Conservation (phyloP, 129 eudicot genomes). For the Pittosporum tobira region DNA sequence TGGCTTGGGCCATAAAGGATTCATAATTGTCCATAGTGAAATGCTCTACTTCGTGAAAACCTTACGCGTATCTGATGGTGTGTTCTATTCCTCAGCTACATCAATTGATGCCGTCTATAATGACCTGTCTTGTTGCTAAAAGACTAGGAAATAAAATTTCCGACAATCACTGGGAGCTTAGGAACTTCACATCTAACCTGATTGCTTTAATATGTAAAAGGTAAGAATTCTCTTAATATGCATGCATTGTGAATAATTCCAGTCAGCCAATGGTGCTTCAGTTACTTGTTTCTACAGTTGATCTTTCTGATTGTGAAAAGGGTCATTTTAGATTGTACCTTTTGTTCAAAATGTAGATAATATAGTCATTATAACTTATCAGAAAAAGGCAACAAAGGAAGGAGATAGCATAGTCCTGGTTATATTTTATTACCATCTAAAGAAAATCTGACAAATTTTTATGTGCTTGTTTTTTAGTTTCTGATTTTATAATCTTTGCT, state of each 20-base stretch:
- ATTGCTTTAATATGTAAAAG: conserved; percentile 79
- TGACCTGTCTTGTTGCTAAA: conserved; percentile 93
- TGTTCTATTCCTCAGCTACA: conserved; percentile 50
- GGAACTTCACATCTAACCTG: conserved; percentile 72
- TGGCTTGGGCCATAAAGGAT: neutral
- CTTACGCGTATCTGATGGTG: conserved; percentile 11
- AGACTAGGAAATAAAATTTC: conserved; percentile 57
- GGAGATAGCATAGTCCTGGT: neutral
- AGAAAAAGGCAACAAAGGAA: no score
- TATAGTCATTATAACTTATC: neutral
- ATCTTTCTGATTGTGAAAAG: neutral
- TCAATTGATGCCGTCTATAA: conserved; percentile 88
- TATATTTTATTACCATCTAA: neutral
- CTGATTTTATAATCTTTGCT: no score
- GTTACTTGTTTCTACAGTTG: neutral
- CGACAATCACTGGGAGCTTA: conserved; percentile 94
- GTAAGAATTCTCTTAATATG: conserved; percentile 22
- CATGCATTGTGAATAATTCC: no score
- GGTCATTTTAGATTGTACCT: neutral
- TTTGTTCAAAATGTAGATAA: no score
- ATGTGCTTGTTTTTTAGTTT: neutral
- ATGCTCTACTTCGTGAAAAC: conserved; percentile 2
- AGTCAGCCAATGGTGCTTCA: neutral
- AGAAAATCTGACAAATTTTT: neutral
- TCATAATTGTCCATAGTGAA: neutral